Evolutionary conservation across 371 early-diverging fungal species (phyloP), one percentile per base, ranked within the genome.

Genomic region (Mortierella sp.): DNA sequence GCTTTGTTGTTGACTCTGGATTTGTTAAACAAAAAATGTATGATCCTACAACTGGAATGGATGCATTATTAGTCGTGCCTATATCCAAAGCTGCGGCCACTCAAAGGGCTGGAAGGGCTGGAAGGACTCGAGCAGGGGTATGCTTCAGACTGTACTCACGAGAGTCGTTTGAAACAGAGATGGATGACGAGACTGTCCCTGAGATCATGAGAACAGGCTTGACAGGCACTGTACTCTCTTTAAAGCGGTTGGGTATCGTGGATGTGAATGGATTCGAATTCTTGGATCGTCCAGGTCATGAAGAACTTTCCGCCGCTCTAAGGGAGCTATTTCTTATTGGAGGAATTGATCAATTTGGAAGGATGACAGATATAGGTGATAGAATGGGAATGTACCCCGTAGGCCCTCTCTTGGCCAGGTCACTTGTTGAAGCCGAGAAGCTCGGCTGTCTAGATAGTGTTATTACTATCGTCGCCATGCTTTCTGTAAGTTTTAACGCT

Each of bases 51-150:
- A 92, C 93, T 4, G 91, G 92, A 12, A 93, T 96, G 90, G 96
- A 96, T 89, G 97, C 87, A 85, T 93, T 83, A 28, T 68, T 94
- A 19, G 91, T 95, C 0, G 91, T 91, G n/a, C 93, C 93, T 15
- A 92, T 96, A 59, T 88, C 89, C 54, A 93, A 96, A 72, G 98
- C 99, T 2, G 93, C 97, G 5, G 98, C 99, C 3, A 93, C 93
- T 55, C 99, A 99, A 84, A 89, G 99, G 56, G 93, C 94, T 29
- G 99, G 99, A 26, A 92, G 99, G 51, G 99, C 99, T n/a, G 99
- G 99, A 42, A 35, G 87, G 80, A 88, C 88, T 1, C 84, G 85
- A 13, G 93, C 95, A 1, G 99, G 99, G 15, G 94, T 96, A 72
- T 97, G 97, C 65, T 99, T 95, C 79, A 89, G 99, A 55, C 83